A percentile compares a stretch with the other conserved stretches of the same genome.
These are phyloP conservation scores for Canna indica DNA, from an alignment of 176 grass and related monocot species.

Conservation along the genomic window DNA sequence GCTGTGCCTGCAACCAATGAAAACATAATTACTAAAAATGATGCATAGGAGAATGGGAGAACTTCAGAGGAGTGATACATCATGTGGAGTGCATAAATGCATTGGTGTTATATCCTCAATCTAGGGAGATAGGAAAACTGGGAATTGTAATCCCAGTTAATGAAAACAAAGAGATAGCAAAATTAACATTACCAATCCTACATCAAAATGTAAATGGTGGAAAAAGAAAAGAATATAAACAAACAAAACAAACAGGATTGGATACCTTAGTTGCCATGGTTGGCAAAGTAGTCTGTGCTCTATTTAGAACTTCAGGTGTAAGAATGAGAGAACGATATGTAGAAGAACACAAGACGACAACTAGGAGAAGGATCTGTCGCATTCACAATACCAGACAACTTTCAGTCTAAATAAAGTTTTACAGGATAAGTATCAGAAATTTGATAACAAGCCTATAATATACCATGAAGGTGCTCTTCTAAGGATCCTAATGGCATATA, in stretches of 20 bases:
- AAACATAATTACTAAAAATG: neutral
- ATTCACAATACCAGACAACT: neutral
- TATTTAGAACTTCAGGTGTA: neutral
- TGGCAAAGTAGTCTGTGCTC: no score
- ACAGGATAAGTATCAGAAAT: neutral
- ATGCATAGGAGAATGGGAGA: neutral
- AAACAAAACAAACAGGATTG: no score
- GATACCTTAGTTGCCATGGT: no score
- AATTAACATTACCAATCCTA: neutral
- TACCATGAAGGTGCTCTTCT: slow-evolving; percentile 7
- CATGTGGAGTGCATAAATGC: neutral
- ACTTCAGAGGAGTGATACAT: no score
- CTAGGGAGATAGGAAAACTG: neutral
- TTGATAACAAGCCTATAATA: neutral
- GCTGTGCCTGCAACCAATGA: neutral
- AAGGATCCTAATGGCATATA: slow-evolving; percentile 13
- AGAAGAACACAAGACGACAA: neutral
- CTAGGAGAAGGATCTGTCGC: slow-evolving; percentile 6
- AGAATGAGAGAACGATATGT: neutral
- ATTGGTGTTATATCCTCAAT: neutral
- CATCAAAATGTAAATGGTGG: no score
- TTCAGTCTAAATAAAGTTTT: neutral
- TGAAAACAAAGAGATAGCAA: neutral
- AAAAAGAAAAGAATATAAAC: no score
- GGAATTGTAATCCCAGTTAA: neutral